Percentiles rank a stretch among this genome's conserved stretches.
Conservation (phyloP, 2,329 filamentous ascomycete genomes). For the Grosmannia huntii region DNA sequence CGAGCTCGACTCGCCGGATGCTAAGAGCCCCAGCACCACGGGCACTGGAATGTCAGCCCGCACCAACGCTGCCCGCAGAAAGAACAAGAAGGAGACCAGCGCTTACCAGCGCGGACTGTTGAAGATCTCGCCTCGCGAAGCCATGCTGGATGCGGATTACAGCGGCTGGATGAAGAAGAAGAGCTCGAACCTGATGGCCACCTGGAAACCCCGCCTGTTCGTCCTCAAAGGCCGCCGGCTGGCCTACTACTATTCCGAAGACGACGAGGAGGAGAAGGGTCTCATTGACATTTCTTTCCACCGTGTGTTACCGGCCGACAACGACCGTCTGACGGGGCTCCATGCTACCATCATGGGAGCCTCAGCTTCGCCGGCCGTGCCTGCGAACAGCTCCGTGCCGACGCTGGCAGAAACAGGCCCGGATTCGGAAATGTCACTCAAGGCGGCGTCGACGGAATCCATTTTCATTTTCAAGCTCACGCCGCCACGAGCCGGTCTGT, state of each 20-base stretch:
- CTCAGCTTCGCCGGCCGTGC: constrained; percentile 51
- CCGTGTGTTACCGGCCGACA: constrained; percentile 86
- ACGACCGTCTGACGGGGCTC: constrained; percentile 77
- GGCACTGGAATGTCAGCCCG: constrained; percentile 34
- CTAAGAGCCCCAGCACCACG: constrained; percentile 40
- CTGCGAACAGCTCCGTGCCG: constrained; percentile 31
- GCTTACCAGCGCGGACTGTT: constrained; percentile 80
- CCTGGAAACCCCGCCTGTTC: constrained; percentile 95
- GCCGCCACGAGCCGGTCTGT: constrained; percentile 74
- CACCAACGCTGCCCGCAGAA: constrained; percentile 37
- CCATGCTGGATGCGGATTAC: constrained; percentile 79
- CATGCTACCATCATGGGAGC: constrained; percentile 87
- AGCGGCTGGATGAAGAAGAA: constrained; percentile 99
- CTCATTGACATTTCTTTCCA: constrained; percentile 97
- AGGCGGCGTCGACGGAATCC: constrained; percentile 32
- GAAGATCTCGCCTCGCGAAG: constrained; percentile 69
- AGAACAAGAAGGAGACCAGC: constrained; percentile 87
- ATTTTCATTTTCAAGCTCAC: constrained; percentile 98
- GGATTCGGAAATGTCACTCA: constrained; percentile 18
- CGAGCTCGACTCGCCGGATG: constrained; percentile 63
- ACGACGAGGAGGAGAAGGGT: constrained; percentile 84
- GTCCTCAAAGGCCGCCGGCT: constrained; percentile 82
- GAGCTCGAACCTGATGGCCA: constrained; percentile 88
- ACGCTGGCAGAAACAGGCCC: constrained; percentile 35
- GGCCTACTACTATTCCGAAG: constrained; percentile 92